Base-by-base conservation (phyloP, 768 basidiomycete genomes). In the Panus rudis region DNA sequence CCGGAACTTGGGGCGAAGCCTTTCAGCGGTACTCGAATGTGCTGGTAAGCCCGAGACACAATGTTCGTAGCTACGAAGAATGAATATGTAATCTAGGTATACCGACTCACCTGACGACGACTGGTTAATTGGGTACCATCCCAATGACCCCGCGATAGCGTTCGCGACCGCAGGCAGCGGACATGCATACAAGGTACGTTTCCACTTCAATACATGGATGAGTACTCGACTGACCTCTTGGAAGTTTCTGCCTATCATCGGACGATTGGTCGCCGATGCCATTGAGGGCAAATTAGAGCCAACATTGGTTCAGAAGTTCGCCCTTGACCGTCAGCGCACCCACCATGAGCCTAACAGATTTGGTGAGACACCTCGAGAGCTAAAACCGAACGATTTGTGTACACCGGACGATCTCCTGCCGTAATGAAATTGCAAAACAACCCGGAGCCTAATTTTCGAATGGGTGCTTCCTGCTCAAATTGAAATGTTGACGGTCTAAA, bases 131-230 rank as follows among this genome's bases (percentile, higher is more conserved):
- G 88, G 92, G 20, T 76, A 65, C 47, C 77, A 84, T 51, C 78
- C 79, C 0, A 59, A 61, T 12, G 72, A 81, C 50, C 62, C 67
- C 20, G 73, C 73, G 5, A 57, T 97, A 10, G 61, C 92, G 41
- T 61, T 97, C 22, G 93, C 92, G 1, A 93, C 93, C 1, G 88
- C 78, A 14, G 94, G 85, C 6, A 89, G 81, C 50, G 92, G 92
- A 0, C 89, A 93, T 61, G 89, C 79, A 0, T 92, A 78, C 71
- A 92, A 93, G 75, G 87, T 80, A 39, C 2, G 35, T 45, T 6
- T 13, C 22, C 24, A 8, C 37, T 22, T 8, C 37, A 3, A 39
- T 41, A 13, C 35, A 39, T n/a, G 28, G 31, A 21, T 20, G 32
- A 41, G 4, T 22, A 28, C 31, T 33, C 13, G 24, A 32, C 14